A percentile compares a stretch with the other conserved stretches of the same genome.
phyloP scores from a whole-genome alignment of 192 early-diverging fungal genomes.

The Irineochytrium annulatum region DNA sequence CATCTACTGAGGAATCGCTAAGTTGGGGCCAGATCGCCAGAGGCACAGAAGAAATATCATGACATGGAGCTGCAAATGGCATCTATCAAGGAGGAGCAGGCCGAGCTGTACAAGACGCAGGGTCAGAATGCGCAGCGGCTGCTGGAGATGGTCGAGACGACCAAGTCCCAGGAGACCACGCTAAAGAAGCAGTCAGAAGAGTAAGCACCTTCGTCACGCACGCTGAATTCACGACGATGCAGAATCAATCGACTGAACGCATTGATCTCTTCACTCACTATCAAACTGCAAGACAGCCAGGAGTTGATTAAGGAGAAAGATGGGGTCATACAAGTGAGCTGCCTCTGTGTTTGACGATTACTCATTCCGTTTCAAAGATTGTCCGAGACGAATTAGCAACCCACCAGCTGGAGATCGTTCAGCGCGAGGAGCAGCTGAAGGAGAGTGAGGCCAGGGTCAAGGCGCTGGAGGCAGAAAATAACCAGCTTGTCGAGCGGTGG shows the following conservation, averaged over 20 bases:
- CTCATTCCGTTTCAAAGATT: slow-evolving; percentile 41
- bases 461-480: slow-evolving; percentile 76
- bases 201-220: slow-evolving; percentile 46
- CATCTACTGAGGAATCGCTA: not conserved
- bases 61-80: slow-evolving; percentile 73
- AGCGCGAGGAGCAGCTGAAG: slow-evolving; percentile 49
- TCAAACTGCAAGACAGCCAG: slow-evolving; percentile 26
- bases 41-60: slow-evolving; percentile 15
- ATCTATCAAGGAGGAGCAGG: slow-evolving; percentile 79
- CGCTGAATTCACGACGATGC: slow-evolving; percentile 2
- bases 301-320: slow-evolving; percentile 79
- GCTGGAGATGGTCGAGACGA: slow-evolving; percentile 76
- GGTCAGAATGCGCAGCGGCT: slow-evolving; percentile 88
- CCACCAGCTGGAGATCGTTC: slow-evolving; percentile 83
- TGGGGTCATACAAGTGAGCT: slow-evolving; percentile 73
- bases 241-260: slow-evolving; percentile 21
- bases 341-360: not conserved
- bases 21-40: slow-evolving; percentile 19
- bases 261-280: slow-evolving; percentile 14
- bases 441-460: slow-evolving; percentile 57
- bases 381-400: slow-evolving; percentile 89
- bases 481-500: slow-evolving; percentile 83
- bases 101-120: slow-evolving; percentile 85
- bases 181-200: slow-evolving; percentile 58
- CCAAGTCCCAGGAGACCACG: slow-evolving; percentile 56